Conservation (phyloP, 352 stramenopile species). For the Phytophthora ramorum region DNA sequence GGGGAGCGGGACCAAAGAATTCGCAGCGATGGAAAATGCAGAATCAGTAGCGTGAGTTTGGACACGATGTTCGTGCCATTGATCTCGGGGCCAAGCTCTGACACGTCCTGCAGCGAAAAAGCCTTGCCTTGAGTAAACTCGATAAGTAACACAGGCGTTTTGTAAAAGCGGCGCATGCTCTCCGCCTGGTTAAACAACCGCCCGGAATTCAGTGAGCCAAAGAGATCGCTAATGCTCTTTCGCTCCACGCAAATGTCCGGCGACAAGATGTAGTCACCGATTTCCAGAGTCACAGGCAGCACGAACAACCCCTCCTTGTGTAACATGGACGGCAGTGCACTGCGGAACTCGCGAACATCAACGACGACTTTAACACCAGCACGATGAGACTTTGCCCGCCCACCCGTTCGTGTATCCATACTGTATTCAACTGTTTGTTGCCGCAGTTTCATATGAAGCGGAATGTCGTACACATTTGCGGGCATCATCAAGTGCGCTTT, state of each 20-base stretch:
- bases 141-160: slow-evolving; percentile 95
- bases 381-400: slow-evolving; percentile 49
- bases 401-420: slow-evolving; percentile 82
- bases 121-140: slow-evolving; percentile 92
- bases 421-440: slow-evolving; percentile 71
- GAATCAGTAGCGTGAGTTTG: slow-evolving; percentile 94
- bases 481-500: slow-evolving; percentile 93
- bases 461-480: slow-evolving; percentile 87
- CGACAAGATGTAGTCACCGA: slow-evolving; percentile 98
- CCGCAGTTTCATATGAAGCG: slow-evolving; percentile 77
- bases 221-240: slow-evolving; percentile 97
- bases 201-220: slow-evolving; percentile 95
- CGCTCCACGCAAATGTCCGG: slow-evolving; percentile 97
- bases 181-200: slow-evolving; percentile 96
- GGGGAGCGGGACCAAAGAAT: slow-evolving; percentile 96
- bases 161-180: slow-evolving; percentile 85
- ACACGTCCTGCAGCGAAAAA: slow-evolving; percentile 88
- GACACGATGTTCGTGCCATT: slow-evolving; percentile 92
- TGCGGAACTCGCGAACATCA: slow-evolving; percentile 98
- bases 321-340: slow-evolving; percentile 96
- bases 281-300: slow-evolving; percentile 94
- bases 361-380: slow-evolving; percentile 88
- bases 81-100: slow-evolving; percentile 95
- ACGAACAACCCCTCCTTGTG: slow-evolving; percentile 94
- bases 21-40: slow-evolving; percentile 95